Base-by-base conservation (phyloP, 257 asterid genomes). In the Eucommia ulmoides region DNA sequence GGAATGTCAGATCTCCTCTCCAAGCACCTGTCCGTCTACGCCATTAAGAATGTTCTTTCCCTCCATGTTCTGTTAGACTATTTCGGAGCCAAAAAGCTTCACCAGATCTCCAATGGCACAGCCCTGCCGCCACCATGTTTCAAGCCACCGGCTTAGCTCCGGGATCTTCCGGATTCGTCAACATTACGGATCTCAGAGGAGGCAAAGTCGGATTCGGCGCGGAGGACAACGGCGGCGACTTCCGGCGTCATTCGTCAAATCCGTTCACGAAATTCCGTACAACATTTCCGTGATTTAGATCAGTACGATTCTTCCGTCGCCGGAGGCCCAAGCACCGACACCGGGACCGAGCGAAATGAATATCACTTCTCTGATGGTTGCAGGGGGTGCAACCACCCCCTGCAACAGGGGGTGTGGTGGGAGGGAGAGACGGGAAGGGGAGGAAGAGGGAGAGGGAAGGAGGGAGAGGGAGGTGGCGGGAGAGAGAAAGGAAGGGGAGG, bases 121-220 rank as follows among this genome's bases (percentile, higher is more conserved):
- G 93, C 89, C 3, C 67, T 68, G 74, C 79, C 29, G 82, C 95
- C 48, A 84, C 95, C 16, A 52, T 76, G 65, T 81, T 33, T 59
- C 95, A 81, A 53, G 76, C 95, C 64, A 74, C 93, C 62, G 95
- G 89, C 23, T 22, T 67, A 2, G 93, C 93, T 8, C 24, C 79
- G 1, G 94, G 86, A 8, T 53, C 94, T 9, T 48, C 86, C 59
- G 95, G 93, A 2, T 67, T 84, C 65, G 81, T 81, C 45, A n/a
- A n/a, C n/a, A n/a, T n/a, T n/a, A n/a, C n/a, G n/a, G n/a, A n/a
- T n/a, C n/a, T n/a, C n/a, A n/a, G n/a, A n/a, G n/a, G n/a, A n/a
- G n/a, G n/a, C n/a, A n/a, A n/a, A n/a, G n/a, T n/a, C n/a, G n/a
- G n/a, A n/a, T n/a, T n/a, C n/a, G n/a, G n/a, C n/a, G n/a, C n/a